phyloP scores from a whole-genome alignment of 106 monocot species.

The Acorus gramineus region DNA sequence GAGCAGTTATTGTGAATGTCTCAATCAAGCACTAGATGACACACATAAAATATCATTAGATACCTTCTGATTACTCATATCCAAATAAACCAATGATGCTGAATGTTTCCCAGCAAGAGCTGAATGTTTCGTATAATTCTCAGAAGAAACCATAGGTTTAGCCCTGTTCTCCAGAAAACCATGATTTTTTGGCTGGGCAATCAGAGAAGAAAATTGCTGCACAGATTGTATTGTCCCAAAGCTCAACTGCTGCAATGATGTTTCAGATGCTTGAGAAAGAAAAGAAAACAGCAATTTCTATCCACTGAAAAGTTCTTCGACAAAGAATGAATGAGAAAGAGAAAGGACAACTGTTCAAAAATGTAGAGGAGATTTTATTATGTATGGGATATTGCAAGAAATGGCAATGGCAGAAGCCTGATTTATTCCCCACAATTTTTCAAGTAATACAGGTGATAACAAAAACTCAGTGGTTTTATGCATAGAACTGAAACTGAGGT shows the following conservation, averaged over 20 bases:
- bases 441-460: too few relatives aligned
- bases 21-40: too few relatives aligned
- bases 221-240: slow-evolving; percentile 29
- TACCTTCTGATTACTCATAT: slow-evolving; percentile 53
- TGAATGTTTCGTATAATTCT: slow-evolving; percentile 24
- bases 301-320: too few relatives aligned
- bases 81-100: slow-evolving; percentile 23
- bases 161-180: slow-evolving; percentile 55
- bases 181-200: slow-evolving; percentile 57
- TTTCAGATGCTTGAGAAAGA: slow-evolving; percentile 33
- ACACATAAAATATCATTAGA: background rate
- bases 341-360: too few relatives aligned
- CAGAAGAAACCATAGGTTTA: slow-evolving; percentile 27
- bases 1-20: too few relatives aligned
- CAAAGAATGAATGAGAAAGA: too few relatives aligned
- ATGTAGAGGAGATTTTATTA: background rate
- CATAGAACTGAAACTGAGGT: too few relatives aligned
- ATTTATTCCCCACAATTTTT: too few relatives aligned
- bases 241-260: slow-evolving; percentile 49
- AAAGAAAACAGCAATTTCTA: background rate
- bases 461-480: too few relatives aligned
- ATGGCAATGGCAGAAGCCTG: background rate
- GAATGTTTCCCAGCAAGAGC: slow-evolving; percentile 22
- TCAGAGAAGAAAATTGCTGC: slow-evolving; percentile 35
- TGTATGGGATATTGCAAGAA: background rate